Percentiles rank a stretch among this genome's conserved stretches.
Conservation (phyloP, 371 early-diverging fungal genomes). For the Chytridiales sp. region DNA sequence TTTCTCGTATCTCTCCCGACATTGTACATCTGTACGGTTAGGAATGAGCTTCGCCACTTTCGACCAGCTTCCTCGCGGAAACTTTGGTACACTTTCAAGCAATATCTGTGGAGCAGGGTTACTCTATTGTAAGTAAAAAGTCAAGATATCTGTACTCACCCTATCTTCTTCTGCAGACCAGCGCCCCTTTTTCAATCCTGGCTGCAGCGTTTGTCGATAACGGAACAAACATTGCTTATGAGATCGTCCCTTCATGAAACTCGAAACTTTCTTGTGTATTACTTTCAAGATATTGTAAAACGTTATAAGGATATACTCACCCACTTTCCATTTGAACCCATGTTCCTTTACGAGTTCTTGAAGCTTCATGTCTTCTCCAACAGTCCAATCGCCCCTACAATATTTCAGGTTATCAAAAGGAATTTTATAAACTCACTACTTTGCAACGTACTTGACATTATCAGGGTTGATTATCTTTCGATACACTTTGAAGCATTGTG, state of each 20-base stretch:
- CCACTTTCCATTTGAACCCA: conserved; percentile 46
- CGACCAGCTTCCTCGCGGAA: conserved; percentile 76
- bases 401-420: not conserved
- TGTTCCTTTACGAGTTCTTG: conserved; percentile 64
- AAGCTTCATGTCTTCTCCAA: conserved; percentile 68
- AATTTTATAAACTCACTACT: conserved; percentile 1
- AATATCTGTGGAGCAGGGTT: conserved; percentile 45
- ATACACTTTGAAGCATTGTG: conserved; percentile 78
- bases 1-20: conserved; percentile 82
- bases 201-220: conserved; percentile 75
- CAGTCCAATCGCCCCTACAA: conserved; percentile 69
- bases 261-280: conserved; percentile 47
- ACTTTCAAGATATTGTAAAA: not conserved
- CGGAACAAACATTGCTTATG: conserved; percentile 82
- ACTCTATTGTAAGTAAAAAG: not conserved
- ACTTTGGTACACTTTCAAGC: conserved; percentile 59
- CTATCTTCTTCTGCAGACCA: conserved; percentile 79
- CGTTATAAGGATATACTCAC: not conserved
- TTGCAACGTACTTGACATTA: conserved; percentile 34
- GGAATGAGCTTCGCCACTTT: conserved; percentile 68
- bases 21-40: conserved; percentile 83
- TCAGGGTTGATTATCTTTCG: conserved; percentile 51
- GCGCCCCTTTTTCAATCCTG: conserved; percentile 68
- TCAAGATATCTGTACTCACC: conserved; percentile 21
- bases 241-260: conserved; percentile 65